Percentiles rank a stretch among this genome's conserved stretches.
phyloP scores from a whole-genome alignment of 768 basidiomycete species.

The Symmetrospora coprosmae region DNA sequence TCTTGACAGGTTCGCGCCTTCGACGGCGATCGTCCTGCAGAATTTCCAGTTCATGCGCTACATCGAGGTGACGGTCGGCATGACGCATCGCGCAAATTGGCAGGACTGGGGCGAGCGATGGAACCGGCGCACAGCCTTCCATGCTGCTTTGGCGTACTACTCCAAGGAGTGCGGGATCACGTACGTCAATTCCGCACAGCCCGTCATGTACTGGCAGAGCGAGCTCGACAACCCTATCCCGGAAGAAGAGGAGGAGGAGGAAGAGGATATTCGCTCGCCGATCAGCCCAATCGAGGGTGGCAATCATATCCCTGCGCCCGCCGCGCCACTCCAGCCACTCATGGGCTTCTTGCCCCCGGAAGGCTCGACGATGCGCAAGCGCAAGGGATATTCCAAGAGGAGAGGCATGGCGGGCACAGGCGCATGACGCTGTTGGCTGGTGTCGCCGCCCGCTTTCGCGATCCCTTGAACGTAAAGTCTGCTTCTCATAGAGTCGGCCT shows the following conservation, averaged over 20 bases:
- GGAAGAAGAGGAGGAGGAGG: conserved; percentile 20
- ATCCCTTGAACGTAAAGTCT: no score
- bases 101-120: conserved; percentile 53
- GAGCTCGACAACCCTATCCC: not conserved
- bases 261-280: conserved; percentile 2
- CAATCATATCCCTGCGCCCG: conserved; percentile 7
- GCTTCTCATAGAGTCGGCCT: no score
- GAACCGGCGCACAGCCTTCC: conserved; percentile 59
- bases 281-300: conserved; percentile 7
- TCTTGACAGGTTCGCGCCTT: conserved; percentile 50
- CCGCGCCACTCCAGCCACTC: conserved; percentile 3
- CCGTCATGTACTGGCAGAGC: conserved; percentile 41
- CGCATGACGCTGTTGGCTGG: not conserved
- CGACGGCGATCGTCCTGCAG: conserved; percentile 51
- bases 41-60: conserved; percentile 53
- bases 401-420: conserved; percentile 9
- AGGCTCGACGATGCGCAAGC: conserved; percentile 13
- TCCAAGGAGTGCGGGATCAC: conserved; percentile 55
- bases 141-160: conserved; percentile 61
- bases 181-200: conserved; percentile 49
- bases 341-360: conserved; percentile 20
- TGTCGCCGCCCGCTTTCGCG: no score
- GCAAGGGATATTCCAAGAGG: conserved; percentile 12
- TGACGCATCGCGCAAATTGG: conserved; percentile 33
- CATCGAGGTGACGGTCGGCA: conserved; percentile 50